Conservation (phyloP, 768 basidiomycete genomes). For the Candolleomyces eurysporus region DNA sequence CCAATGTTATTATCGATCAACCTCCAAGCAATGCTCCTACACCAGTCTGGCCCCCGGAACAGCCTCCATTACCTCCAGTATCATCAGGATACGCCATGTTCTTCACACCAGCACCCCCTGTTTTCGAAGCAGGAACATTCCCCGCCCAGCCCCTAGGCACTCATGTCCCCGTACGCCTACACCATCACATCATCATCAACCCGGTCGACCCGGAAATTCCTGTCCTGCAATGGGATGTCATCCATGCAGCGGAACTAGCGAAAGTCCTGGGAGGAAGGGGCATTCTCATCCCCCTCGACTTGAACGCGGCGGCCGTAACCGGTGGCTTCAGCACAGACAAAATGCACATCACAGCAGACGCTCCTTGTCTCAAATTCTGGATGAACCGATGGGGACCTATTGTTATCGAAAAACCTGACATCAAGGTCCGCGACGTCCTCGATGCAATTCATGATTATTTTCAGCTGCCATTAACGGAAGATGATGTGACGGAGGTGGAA, state of each 20-base stretch:
- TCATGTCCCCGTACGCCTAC: constrained; percentile 15
- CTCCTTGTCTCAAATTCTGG: constrained; percentile 36
- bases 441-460: constrained; percentile 50
- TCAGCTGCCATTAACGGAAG: constrained; percentile 37
- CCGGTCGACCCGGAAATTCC: constrained; percentile 34
- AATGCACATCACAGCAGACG: constrained; percentile 38
- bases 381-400: constrained; percentile 53
- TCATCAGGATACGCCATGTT: background rate
- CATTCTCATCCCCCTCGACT: constrained; percentile 23
- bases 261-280: constrained; percentile 29
- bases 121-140: constrained; percentile 1
- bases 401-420: constrained; percentile 29
- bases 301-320: constrained; percentile 27
- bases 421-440: constrained; percentile 46
- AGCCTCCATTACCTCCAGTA: background rate
- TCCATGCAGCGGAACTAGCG: constrained; percentile 35
- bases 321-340: constrained; percentile 26
- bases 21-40: background rate
- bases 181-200: constrained; percentile 34
- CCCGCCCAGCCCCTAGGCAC: constrained; percentile 1
- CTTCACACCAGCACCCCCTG: background rate
- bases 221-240: constrained; percentile 42
- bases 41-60: background rate
- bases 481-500: constrained; percentile 28
- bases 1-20: no score